Evolutionary conservation across 768 basidiomycete species (phyloP), one percentile per base, ranked within the genome.

Genomic region (Epithele typhae): DNA sequence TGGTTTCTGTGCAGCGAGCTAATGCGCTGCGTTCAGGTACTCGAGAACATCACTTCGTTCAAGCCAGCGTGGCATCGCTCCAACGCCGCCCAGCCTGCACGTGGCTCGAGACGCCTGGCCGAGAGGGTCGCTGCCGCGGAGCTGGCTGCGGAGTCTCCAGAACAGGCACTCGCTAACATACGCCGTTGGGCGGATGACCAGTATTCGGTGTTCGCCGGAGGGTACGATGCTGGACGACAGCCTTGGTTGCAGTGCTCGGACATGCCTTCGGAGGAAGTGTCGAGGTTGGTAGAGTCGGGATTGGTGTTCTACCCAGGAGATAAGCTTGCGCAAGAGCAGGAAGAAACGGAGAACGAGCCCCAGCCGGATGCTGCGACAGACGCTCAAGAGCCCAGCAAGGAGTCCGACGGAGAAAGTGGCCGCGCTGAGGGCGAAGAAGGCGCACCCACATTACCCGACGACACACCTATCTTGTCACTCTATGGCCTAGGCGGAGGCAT

Each of bases 231-330:
- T 15, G n/a, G 39, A 38, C 69, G 71, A 9, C 67, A 68, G 24
- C 69, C 68, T 53, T 55, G 70, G 18, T 60, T 64, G 22, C 65
- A 64, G 27, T 56, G 78, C 48, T 69, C 68, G 19, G 71, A 79
- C 58, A 64, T 85, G 11, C 61, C 72, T 47, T 79, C 81, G 24
- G 64, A 46, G 2, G 58, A 68, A 46, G 67, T 81, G 23, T 77
- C 81, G 34, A 59, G 69, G 42, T 61, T 76, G 59, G 65, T 73
- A 22, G 64, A 68, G 37, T 60, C 68, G 5, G 81, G 81, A 8
- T 52, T 85, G 48, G 70, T 73, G 19, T 62, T 85, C 10, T 57
- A 42, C 41, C 44, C 50, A n/a, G n/a, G n/a, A n/a, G n/a, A n/a
- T n/a, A n/a, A n/a, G n/a, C n/a, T n/a, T n/a, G n/a, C n/a, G n/a